Evolutionary conservation across 495 filamentous ascomycete species (phyloP).

Genomic region (Aeminium ludgeri): DNA sequence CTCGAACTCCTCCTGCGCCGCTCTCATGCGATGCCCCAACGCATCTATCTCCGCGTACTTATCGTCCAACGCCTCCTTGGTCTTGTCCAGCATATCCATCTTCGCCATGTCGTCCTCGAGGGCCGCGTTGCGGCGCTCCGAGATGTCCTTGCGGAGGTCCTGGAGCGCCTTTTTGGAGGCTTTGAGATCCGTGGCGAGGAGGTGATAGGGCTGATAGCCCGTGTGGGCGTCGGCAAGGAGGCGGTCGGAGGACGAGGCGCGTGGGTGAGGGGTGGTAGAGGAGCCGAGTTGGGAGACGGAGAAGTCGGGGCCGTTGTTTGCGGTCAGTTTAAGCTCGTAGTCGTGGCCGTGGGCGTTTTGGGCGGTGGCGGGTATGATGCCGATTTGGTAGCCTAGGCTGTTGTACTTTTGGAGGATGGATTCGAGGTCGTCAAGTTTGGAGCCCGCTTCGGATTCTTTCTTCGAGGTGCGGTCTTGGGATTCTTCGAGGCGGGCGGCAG

Average conservation of each 20-base stretch:
- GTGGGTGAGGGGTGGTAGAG: constrained; percentile 13
- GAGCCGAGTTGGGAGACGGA: constrained; percentile 51
- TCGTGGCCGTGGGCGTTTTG: constrained; percentile 68
- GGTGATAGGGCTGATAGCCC: constrained; percentile 75
- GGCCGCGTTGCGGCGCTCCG: constrained; percentile 60
- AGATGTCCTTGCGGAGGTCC: constrained; percentile 68
- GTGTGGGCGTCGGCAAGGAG: constrained; percentile 63
- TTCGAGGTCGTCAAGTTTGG: constrained; percentile 77
- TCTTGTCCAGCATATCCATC: constrained; percentile 76
- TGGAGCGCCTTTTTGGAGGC: constrained; percentile 65
- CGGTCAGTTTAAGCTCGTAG: constrained; percentile 61
- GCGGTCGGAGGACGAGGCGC: constrained; percentile 38
- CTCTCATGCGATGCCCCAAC: constrained; percentile 66
- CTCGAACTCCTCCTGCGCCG: constrained; percentile 85
- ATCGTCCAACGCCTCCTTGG: constrained; percentile 89
- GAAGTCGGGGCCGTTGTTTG: constrained; percentile 58
- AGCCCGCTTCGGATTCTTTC: constrained; percentile 66
- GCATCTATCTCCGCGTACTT: constrained; percentile 82
- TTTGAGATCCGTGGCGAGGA: constrained; percentile 73
- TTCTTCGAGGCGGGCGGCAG: constrained; percentile 58
- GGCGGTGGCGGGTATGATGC: constrained; percentile 68
- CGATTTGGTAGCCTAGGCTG: constrained; percentile 80
- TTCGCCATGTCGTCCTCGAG: constrained; percentile 81
- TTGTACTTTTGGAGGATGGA: constrained; percentile 77
- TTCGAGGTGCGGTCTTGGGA: constrained; percentile 63